phyloP scores from a whole-genome alignment of 2,329 filamentous ascomycete species.

The Aspergillus puulaauensis region DNA sequence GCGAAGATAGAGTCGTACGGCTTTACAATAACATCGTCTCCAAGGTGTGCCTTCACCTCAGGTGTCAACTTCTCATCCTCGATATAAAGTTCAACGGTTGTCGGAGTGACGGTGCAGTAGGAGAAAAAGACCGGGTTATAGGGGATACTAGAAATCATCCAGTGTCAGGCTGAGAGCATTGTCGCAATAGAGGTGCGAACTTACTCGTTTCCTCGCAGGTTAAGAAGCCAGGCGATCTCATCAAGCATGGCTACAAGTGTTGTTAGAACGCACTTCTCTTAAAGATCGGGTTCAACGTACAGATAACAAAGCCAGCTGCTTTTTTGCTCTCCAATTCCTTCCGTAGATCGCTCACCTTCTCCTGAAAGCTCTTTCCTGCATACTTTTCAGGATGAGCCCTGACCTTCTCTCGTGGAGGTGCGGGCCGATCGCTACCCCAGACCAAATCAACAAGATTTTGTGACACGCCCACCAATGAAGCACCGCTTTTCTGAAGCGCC shows the following conservation, averaged over 20 bases:
- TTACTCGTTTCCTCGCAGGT: constrained; percentile 83
- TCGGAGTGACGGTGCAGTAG: constrained; percentile 83
- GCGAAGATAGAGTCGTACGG: constrained; percentile 80
- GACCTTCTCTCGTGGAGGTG: constrained; percentile 73
- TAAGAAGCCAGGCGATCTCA: constrained; percentile 98
- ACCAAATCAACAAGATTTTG: constrained; percentile 87
- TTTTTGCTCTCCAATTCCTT: constrained; percentile 91
- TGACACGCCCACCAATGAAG: constrained; percentile 70
- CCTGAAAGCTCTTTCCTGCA: constrained; percentile 76
- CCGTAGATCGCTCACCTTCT: constrained; percentile 83
- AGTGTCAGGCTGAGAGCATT: constrained; percentile 5
- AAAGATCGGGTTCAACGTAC: constrained; percentile 29
- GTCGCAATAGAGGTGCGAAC: constrained; percentile 16
- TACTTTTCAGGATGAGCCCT: constrained; percentile 70
- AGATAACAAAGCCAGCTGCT: constrained; percentile 81
- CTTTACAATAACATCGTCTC: constrained; percentile 68
- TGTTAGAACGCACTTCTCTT: constrained; percentile 11
- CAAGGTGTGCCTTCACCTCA: constrained; percentile 69
- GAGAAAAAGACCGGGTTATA: constrained; percentile 99
- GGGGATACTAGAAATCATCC: constrained; percentile 61
- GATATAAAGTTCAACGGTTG: constrained; percentile 75
- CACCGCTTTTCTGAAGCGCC: constrained; percentile 82
- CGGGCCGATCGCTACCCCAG: constrained; percentile 75
- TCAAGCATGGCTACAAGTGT: constrained; percentile 70
- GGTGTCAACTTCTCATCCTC: constrained; percentile 73